Evolutionary conservation across 2,329 filamentous ascomycete species (phyloP).

Genomic region (Alternaria incomplexa): DNA sequence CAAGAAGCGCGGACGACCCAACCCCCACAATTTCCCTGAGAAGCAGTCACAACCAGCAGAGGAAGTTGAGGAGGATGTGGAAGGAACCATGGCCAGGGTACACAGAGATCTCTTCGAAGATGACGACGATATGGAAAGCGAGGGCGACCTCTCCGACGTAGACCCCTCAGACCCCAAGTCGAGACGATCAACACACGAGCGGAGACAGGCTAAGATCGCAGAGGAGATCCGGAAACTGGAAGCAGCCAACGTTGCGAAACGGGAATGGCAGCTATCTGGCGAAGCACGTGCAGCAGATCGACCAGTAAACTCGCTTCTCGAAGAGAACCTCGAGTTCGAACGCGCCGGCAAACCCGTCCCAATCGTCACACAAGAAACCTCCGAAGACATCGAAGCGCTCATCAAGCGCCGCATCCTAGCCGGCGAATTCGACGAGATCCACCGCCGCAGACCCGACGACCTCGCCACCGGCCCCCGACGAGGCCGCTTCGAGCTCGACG

Average conservation of each 20-base stretch:
- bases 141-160: slow-evolving; percentile 64
- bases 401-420: slow-evolving; percentile 93
- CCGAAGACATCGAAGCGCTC: slow-evolving; percentile 87
- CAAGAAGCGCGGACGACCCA: slow-evolving; percentile 59
- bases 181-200: slow-evolving; percentile 84
- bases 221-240: slow-evolving; percentile 93
- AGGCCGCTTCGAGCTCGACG: slow-evolving; percentile 80
- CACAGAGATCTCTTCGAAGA: slow-evolving; percentile 87
- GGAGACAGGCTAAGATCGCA: slow-evolving; percentile 80
- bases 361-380: slow-evolving; percentile 89
- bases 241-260: slow-evolving; percentile 84
- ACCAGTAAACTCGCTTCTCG: slow-evolving; percentile 88
- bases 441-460: slow-evolving; percentile 79
- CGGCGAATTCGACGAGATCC: slow-evolving; percentile 90
- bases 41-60: slow-evolving; percentile 27
- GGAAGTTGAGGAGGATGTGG: slow-evolving; percentile 66
- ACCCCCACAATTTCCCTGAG: slow-evolving; percentile 57
- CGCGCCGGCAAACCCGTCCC: slow-evolving; percentile 92
- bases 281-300: slow-evolving; percentile 84
- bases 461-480: slow-evolving; percentile 69
- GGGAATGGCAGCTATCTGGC: slow-evolving; percentile 87
- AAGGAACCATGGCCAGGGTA: slow-evolving; percentile 84
- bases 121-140: slow-evolving; percentile 65
- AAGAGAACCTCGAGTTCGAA: slow-evolving; percentile 96
- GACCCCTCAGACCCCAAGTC: slow-evolving; percentile 74